Conservation (phyloP, 768 basidiomycete genomes). For the Rhodotorula toruloides region DNA sequence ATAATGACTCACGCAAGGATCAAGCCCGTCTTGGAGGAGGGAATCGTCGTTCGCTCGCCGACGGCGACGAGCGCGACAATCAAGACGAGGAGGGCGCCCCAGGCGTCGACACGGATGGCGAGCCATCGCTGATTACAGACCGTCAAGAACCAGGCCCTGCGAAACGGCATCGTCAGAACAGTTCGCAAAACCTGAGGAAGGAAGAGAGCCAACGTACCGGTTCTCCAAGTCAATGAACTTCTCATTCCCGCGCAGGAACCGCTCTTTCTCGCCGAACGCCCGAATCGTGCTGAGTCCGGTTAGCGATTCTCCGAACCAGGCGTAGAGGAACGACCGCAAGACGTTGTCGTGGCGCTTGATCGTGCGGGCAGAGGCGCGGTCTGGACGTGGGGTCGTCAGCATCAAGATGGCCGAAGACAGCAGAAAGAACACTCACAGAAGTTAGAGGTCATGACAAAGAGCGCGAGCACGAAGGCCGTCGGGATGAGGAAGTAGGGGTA, state of each 20-base stretch:
- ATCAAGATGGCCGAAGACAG: too few species aligned
- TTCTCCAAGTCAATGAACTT: slow-evolving; percentile 77
- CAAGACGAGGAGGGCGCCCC: slow-evolving; percentile 22
- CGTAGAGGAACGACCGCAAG: slow-evolving; percentile 74
- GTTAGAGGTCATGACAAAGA: slow-evolving; percentile 54
- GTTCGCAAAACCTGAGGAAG: neutral
- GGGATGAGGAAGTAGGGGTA: slow-evolving; percentile 20
- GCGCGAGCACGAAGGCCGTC: slow-evolving; percentile 13
- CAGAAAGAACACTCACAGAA: slow-evolving; percentile 7
- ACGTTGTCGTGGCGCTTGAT: slow-evolving; percentile 77
- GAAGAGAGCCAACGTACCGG: slow-evolving; percentile 73
- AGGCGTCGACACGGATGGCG: slow-evolving; percentile 20
- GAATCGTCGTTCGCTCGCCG: slow-evolving; percentile 14
- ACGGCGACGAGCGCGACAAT: slow-evolving; percentile 30
- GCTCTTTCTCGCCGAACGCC: slow-evolving; percentile 67
- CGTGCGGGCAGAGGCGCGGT: slow-evolving; percentile 77
- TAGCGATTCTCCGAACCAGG: slow-evolving; percentile 85
- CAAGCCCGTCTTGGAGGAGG: slow-evolving; percentile 17
- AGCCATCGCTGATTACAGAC: slow-evolving; percentile 67
- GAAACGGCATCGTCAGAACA: slow-evolving; percentile 40
- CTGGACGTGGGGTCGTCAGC: slow-evolving; percentile 43
- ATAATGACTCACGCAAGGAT: too few species aligned
- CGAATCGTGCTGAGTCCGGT: slow-evolving; percentile 67
- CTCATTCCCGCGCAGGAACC: slow-evolving; percentile 70
- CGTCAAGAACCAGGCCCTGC: slow-evolving; percentile 80